A percentile compares a stretch with the other conserved stretches of the same genome.
phyloP scores from a whole-genome alignment of 169 alveolate species.

The Plasmodium gonderi region DNA sequence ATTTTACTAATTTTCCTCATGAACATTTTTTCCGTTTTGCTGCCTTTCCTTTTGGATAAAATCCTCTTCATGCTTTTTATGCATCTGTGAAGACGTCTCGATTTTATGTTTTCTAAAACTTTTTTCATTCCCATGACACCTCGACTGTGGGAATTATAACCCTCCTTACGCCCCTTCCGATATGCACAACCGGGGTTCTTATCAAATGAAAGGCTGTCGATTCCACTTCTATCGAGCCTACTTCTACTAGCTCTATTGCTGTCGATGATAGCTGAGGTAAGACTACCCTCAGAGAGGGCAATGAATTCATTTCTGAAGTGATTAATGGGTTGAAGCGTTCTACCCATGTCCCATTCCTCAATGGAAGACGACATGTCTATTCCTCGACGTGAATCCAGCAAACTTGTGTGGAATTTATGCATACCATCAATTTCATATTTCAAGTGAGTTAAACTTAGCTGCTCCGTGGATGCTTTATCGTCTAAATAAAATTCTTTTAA shows the following conservation, averaged over 20 bases:
- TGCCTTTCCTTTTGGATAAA: neutral
- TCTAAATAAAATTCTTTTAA: neutral
- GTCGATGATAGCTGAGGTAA: no score
- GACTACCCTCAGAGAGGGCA: no score
- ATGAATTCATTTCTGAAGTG: no score
- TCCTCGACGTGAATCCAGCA: neutral
- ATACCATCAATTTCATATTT: neutral
- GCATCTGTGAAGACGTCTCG: neutral
- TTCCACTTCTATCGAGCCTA: no score
- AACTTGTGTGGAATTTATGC: neutral
- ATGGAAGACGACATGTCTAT: neutral
- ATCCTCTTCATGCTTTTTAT: neutral
- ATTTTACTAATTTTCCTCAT: conserved; percentile 21
- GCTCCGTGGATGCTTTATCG: neutral
- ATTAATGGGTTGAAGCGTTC: no score
- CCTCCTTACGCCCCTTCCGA: neutral
- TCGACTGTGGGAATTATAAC: neutral
- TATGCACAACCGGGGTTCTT: no score
- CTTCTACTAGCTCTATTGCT: no score
- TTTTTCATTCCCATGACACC: neutral
- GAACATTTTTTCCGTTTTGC: neutral
- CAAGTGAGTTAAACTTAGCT: neutral
- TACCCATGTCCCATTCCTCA: neutral
- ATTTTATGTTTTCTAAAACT: neutral
- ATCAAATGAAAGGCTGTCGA: no score